Evolutionary conservation across 768 basidiomycete genomes (phyloP).

Genomic region (Boletus reticuloceps): DNA sequence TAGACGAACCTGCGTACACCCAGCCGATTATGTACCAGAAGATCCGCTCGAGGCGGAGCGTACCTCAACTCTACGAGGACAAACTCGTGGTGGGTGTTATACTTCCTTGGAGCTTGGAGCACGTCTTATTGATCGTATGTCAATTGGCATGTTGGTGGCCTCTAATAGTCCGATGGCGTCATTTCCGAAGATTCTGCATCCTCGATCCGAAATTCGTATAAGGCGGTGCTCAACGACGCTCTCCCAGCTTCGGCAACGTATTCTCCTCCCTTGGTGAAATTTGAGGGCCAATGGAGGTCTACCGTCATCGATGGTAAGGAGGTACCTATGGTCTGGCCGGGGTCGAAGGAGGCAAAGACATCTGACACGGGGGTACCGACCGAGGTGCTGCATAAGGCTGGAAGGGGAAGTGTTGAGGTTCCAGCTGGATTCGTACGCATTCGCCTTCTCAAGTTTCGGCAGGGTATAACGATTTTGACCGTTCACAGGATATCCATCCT

Average conservation of each 20-base stretch:
- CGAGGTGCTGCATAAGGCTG: constrained; percentile 54
- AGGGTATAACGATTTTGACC: not conserved
- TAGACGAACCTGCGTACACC: constrained; percentile 84
- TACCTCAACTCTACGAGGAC: constrained; percentile 80
- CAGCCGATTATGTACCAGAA: constrained; percentile 90
- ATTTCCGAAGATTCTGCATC: constrained; percentile 50
- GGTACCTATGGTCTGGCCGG: constrained; percentile 52
- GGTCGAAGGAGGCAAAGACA: constrained; percentile 47
- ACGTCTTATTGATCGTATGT: not conserved
- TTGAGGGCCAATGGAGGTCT: constrained; percentile 63
- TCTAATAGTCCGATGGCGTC: constrained; percentile 29
- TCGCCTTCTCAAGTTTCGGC: not conserved
- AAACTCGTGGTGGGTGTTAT: constrained; percentile 59
- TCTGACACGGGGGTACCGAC: constrained; percentile 68
- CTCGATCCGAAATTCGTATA: constrained; percentile 54
- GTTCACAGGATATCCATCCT: constrained; percentile 67
- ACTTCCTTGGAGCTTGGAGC: not conserved
- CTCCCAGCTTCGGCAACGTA: constrained; percentile 51
- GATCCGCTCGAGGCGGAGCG: constrained; percentile 73
- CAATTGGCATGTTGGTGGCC: not conserved
- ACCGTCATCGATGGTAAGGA: constrained; percentile 10
- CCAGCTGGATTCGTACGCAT: constrained; percentile 62
- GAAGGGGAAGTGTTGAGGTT: constrained; percentile 62
- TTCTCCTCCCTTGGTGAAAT: constrained; percentile 50
- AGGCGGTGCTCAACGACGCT: constrained; percentile 58